These are phyloP conservation scores for Erysimum pusillum DNA, from an alignment of 441 rosid genomes.

Conservation along the genomic window DNA sequence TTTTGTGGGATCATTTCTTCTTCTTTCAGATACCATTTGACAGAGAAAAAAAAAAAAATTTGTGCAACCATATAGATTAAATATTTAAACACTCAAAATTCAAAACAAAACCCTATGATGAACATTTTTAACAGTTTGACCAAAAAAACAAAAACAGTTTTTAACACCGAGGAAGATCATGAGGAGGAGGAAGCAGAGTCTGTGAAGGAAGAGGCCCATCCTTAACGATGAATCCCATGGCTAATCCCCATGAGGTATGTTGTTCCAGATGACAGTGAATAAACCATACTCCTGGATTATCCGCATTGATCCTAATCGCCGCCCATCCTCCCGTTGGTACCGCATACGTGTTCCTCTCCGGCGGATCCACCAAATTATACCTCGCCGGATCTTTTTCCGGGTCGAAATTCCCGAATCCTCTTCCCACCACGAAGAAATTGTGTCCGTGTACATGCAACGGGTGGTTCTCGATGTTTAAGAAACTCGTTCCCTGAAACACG, in stretches of 20 bases:
- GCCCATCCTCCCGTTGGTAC: constrained; percentile 76
- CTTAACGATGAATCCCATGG: constrained; percentile 60
- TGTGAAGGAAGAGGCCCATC: constrained; percentile 60
- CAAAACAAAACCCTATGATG: constrained; percentile 11
- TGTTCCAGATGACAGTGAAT: constrained; percentile 67
- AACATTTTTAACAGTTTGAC: background rate
- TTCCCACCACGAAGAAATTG: constrained; percentile 68
- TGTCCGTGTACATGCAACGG: constrained; percentile 76
- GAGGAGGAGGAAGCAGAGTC: constrained; percentile 61
- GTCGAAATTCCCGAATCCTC: constrained; percentile 63
- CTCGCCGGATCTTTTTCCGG: constrained; percentile 44
- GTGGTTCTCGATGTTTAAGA: constrained; percentile 61
- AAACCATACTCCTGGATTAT: constrained; percentile 79
- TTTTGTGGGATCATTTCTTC: background rate
- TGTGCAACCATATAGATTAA: background rate
- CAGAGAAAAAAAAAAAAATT: no score
- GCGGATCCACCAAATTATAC: constrained; percentile 68
- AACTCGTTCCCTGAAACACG: constrained; percentile 64
- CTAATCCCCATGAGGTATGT: constrained; percentile 75
- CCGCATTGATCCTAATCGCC: constrained; percentile 59
- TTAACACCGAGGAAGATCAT: constrained; percentile 64
- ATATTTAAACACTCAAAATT: constrained; percentile 1
- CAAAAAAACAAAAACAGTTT: no score
- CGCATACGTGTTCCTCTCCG: constrained; percentile 67
- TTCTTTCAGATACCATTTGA: background rate